A percentile compares a stretch with the other conserved stretches of the same genome.
Evolutionary conservation across 208 protist species (phyloP).

Genomic region (Trypanosoma scelopori): DNA sequence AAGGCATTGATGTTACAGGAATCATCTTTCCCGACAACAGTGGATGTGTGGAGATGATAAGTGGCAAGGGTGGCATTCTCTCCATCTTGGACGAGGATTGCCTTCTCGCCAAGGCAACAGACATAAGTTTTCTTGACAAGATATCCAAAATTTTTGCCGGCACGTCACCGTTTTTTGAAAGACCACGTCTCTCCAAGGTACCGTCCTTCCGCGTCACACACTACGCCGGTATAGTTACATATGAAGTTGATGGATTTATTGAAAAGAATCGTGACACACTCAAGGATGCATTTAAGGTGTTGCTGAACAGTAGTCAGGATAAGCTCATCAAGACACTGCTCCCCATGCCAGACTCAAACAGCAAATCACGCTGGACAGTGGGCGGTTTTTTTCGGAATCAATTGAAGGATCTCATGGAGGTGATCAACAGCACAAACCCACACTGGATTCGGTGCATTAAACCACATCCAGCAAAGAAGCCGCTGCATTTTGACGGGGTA

Average conservation of each 20-base stretch:
- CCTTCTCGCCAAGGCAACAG: slow-evolving; percentile 32
- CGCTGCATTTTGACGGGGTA: slow-evolving; percentile 36
- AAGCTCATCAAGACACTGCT: slow-evolving; percentile 26
- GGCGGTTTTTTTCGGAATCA: slow-evolving; percentile 37
- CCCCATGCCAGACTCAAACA: slow-evolving; percentile 19
- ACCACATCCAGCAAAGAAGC: slow-evolving; percentile 46
- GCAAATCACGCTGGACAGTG: slow-evolving; percentile 31
- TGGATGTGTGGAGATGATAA: slow-evolving; percentile 35
- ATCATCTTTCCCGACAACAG: slow-evolving; percentile 37
- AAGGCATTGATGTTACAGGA: slow-evolving; percentile 71
- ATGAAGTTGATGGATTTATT: slow-evolving; percentile 36
- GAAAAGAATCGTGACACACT: slow-evolving; percentile 45
- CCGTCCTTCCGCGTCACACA: slow-evolving; percentile 32
- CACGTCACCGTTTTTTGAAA: slow-evolving; percentile 30
- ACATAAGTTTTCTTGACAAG: slow-evolving; percentile 35
- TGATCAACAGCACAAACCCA: slow-evolving; percentile 39
- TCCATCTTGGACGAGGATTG: slow-evolving; percentile 37
- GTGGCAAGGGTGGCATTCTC: slow-evolving; percentile 31
- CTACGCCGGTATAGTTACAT: slow-evolving; percentile 39
- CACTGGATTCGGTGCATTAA: slow-evolving; percentile 62
- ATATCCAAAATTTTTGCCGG: slow-evolving; percentile 27
- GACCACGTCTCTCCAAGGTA: slow-evolving; percentile 25
- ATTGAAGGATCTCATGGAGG: slow-evolving; percentile 34
- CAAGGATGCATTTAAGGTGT: slow-evolving; percentile 31
- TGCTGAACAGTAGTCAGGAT: slow-evolving; percentile 25